These are phyloP conservation scores for Oryza longistaminata DNA, from an alignment of 176 grass and related monocot genomes.

Conservation along the genomic window DNA sequence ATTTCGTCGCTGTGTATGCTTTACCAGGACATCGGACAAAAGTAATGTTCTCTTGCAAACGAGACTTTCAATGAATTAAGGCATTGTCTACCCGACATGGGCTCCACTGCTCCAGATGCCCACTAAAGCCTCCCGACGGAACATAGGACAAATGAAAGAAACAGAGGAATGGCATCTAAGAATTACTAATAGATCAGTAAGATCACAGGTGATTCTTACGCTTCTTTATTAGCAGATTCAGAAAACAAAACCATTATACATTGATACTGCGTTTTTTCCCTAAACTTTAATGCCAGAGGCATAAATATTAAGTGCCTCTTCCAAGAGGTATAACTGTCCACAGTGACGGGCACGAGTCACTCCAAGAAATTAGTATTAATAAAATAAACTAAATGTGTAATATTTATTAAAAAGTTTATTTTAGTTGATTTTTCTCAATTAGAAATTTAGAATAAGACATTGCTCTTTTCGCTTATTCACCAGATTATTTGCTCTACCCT, in stretches of 20 bases:
- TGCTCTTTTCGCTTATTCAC: no score
- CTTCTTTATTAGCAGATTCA: not conserved
- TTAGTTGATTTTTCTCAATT: not conserved
- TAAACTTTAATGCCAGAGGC: no score
- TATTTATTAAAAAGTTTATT: not conserved
- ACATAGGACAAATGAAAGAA: not conserved
- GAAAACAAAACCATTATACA: not conserved
- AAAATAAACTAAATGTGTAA: not conserved
- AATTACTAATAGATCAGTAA: not conserved
- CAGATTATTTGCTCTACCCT: no score
- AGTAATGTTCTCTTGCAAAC: not conserved
- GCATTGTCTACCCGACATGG: not conserved
- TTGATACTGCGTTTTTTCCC: no score
- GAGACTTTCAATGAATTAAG: not conserved
- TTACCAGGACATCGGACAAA: not conserved
- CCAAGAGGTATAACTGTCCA: no score
- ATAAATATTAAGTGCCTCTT: not conserved
- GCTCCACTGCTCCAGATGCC: not conserved
- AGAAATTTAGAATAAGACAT: no score
- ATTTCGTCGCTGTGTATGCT: not conserved
- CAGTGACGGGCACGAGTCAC: no score
- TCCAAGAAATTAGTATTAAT: not conserved
- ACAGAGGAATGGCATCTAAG: not conserved
- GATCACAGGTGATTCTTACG: not conserved
- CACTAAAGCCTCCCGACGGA: not conserved